Evolutionary conservation across 2,329 filamentous ascomycete genomes (phyloP), one percentile per base, ranked within the genome.

Genomic region (Graphium sp.): DNA sequence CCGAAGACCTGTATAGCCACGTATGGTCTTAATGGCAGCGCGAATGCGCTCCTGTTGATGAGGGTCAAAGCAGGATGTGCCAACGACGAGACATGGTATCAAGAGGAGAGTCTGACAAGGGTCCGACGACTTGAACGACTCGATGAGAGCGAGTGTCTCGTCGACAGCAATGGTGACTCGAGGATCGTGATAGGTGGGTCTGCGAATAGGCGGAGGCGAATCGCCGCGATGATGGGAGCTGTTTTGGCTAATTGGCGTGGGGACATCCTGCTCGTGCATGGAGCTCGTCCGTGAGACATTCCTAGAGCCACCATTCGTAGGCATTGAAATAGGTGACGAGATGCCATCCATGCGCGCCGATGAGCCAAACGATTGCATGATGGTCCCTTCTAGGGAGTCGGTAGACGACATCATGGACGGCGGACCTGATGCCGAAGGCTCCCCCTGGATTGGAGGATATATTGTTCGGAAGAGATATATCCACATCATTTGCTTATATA

Each of bases 401-500:
- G 15, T 28, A 21, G 18, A 21, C 26, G 26, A 28, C 7, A 28
- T 20, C n/a, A 20, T 18, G n/a, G 18, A 21, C n/a, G 26, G 26
- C 7, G 26, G 26, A 4, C 13, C 26, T n/a, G n/a, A n/a, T n/a
- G n/a, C n/a, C n/a, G n/a, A n/a, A n/a, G n/a, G n/a, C n/a, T n/a
- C n/a, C n/a, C n/a, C n/a, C 4, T 22, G 26, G 6, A 18, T 13
- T 3, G 70, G 68, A 5, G 68, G 68, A 32, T 68, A 68, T 22
- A 74, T 64, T 5, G 70, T 73, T 19, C 67, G 57, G 45, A 63
- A 67, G 3, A 74, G 53, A 38, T 75, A 74, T 8, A 75, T 58
- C 63, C 68, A 74, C 51, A 74, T 60, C 61, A 72, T 71, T 41
- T 74, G 67, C 44, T 70, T 68, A 47, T 74, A 75, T 0, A 76